Conservation (phyloP, 2,329 filamentous ascomycete genomes). For the Rutstroemia sydowiana region DNA sequence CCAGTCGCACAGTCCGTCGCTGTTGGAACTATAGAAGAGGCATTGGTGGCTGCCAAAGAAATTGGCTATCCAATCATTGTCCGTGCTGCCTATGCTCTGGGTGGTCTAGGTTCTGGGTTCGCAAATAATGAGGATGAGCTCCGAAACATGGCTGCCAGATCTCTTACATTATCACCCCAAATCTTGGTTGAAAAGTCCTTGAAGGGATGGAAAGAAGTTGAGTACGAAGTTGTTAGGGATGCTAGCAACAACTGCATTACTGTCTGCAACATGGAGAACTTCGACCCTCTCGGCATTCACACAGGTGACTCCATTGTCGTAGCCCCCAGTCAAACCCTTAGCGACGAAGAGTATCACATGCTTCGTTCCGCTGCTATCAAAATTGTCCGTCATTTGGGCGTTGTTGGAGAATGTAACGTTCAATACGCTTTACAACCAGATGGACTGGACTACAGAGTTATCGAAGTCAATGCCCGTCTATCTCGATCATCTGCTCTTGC, state of each 20-base stretch:
- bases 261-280: constrained; percentile 99
- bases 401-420: constrained; percentile 97
- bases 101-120: constrained; percentile 93
- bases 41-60: constrained; percentile 74
- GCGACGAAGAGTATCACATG: constrained; percentile 99
- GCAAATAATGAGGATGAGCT: constrained; percentile 92
- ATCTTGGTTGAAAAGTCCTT: constrained; percentile 97
- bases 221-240: constrained; percentile 97
- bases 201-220: constrained; percentile 99
- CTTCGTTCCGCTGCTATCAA: constrained; percentile 95
- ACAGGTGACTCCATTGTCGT: constrained; percentile 99
- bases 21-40: constrained; percentile 84
- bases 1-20: constrained; percentile 96
- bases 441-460: constrained; percentile 95
- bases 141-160: constrained; percentile 85
- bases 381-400: constrained; percentile 92
- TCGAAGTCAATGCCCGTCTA: constrained; percentile 97
- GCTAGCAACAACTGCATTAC: constrained; percentile 98
- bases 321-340: constrained; percentile 91
- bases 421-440: constrained; percentile 96
- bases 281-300: constrained; percentile 94
- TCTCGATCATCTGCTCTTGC: constrained; percentile 94
- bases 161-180: constrained; percentile 87
- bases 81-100: constrained; percentile 90
- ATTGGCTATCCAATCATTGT: constrained; percentile 98